Base-by-base conservation (phyloP, 108 stramenopile species). In the Fragilaria radians region DNA sequence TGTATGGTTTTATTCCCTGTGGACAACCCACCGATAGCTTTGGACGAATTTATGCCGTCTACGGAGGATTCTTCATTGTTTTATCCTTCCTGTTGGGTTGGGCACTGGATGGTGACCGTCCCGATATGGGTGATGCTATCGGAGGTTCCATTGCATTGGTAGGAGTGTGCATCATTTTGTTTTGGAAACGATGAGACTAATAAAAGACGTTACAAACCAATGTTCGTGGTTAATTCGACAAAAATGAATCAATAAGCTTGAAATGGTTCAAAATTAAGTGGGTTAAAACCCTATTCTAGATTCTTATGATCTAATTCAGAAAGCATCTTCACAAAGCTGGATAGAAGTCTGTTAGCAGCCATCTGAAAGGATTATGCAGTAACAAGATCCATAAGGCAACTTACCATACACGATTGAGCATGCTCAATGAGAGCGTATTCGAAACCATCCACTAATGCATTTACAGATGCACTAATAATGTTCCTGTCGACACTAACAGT, bases 401-500 rank as follows among this genome's bases (percentile, higher is more conserved):
- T 70, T 4, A 76, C 52, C 34, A 62, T 59, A 49, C 80, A 81
- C 17, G 30, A 28, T 26, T 68, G 21, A 9, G 65, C 73, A 48
- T 85, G 68, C 57, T 88, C 85, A 34, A 91, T 79, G 59, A 96
- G 53, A 14, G 91, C 94, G 62, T 88, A 96, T 65, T 96, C 96
- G 57, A 94, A 89, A 3, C 96, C 96, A 62, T 96, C 96, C 22
- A 95, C 80, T 23, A 95, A 62, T 3, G 96, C 96, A 72, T 88
- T 93, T 56, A 95, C 59, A 55, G 85, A 87, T 5, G 96, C 96
- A 11, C 87, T 87, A 34, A 96, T 93, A 45, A 95, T 85, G 62
- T 96, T 96, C 34, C 86, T 70, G 70, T 95, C 93, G 1, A 95
- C 96, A 59, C 88, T 89, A 5, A 96, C 96, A 4, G 96, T 96